These are phyloP conservation scores for Cymbidium sinense DNA, from an alignment of 106 monocot species.

Conservation along the genomic window DNA sequence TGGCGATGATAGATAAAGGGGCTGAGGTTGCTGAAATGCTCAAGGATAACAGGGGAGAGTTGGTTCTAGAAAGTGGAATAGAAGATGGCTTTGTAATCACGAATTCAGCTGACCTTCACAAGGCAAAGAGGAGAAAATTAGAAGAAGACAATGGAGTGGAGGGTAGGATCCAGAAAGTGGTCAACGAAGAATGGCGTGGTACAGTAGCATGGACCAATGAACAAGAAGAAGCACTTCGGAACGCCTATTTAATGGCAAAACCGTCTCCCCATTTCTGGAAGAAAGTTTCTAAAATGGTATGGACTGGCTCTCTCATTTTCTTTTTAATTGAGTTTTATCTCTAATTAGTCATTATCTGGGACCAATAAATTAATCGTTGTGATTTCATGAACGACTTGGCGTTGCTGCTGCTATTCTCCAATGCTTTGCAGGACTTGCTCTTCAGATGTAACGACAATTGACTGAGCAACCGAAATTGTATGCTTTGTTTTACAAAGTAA, in stretches of 20 bases:
- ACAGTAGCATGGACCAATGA: constrained; percentile 41
- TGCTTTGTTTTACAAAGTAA: too few species aligned
- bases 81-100: background rate
- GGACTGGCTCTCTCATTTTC: background rate
- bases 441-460: too few species aligned
- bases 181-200: constrained; percentile 8
- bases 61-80: background rate
- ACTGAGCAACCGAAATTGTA: too few species aligned
- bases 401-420: too few species aligned
- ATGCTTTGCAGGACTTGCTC: too few species aligned
- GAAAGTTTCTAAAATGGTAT: constrained; percentile 89
- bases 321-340: background rate
- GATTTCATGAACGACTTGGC: background rate
- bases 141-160: background rate
- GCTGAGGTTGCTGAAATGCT: background rate
- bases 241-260: constrained; percentile 52
- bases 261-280: constrained; percentile 96
- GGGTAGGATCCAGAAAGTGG: constrained; percentile 1
- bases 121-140: background rate
- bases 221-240: constrained; percentile 47
- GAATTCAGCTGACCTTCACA: background rate
- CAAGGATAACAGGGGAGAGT: background rate
- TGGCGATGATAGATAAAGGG: background rate
- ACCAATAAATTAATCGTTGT: background rate
- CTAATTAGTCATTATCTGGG: background rate